phyloP scores from a whole-genome alignment of 2,329 filamentous ascomycete species.

The Xylaria multiplex region DNA sequence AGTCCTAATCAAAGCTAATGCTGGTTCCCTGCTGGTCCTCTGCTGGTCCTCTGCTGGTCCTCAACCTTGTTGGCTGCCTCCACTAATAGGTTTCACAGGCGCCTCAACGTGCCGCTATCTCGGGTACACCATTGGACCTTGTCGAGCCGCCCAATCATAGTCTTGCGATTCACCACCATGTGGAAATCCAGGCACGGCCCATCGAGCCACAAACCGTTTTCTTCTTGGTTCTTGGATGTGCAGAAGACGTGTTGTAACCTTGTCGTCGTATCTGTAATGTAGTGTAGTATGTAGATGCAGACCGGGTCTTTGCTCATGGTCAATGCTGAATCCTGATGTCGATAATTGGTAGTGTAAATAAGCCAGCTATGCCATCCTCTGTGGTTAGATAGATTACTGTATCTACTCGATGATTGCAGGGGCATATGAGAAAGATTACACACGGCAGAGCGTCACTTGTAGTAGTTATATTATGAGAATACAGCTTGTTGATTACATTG shows the following conservation, averaged over 20 bases:
- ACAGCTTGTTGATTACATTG: neutral
- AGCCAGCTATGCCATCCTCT: no score
- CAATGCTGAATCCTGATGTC: neutral
- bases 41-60: neutral
- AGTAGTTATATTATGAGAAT: neutral
- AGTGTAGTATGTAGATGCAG: conserved; percentile 5
- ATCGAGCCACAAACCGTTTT: conserved; percentile 27
- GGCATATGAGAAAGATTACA: neutral
- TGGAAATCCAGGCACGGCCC: conserved; percentile 14
- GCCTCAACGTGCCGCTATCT: conserved; percentile 46
- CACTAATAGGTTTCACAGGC: conserved; percentile 45
- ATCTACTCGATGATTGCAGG: neutral
- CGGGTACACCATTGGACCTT: conserved; percentile 44
- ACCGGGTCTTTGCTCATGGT: conserved; percentile 5
- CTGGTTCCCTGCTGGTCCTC: no score
- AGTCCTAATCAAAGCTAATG: no score
- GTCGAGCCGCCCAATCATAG: conserved; percentile 26
- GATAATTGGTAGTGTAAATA: no score
- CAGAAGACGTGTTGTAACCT: conserved; percentile 19
- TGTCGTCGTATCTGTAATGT: conserved; percentile 9
- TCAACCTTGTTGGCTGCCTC: conserved; percentile 33
- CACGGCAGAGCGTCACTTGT: neutral
- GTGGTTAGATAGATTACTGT: no score
- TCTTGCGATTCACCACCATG: conserved; percentile 20
- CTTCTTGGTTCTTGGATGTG: no score